A percentile compares a stretch with the other conserved stretches of the same genome.
phyloP scores from a whole-genome alignment of 192 early-diverging fungal species.

The Allomyces macrogynus region DNA sequence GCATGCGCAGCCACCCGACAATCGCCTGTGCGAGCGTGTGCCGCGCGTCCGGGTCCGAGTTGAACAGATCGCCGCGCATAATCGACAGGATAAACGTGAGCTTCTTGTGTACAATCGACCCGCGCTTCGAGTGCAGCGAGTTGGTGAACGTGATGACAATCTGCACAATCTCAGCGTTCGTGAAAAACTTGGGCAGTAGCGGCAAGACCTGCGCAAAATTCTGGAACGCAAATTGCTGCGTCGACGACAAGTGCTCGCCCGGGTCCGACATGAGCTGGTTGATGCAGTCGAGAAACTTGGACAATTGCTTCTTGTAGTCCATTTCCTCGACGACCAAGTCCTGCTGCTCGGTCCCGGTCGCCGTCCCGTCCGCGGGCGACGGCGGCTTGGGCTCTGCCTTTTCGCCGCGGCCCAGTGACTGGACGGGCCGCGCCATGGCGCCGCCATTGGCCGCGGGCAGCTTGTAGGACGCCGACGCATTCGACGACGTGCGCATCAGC shows the following conservation, averaged over 20 bases:
- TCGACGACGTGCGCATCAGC: too few relatives aligned
- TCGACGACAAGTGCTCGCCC: neutral
- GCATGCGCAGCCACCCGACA: constrained; percentile 14
- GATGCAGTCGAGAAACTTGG: neutral
- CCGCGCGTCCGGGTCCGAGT: constrained; percentile 10
- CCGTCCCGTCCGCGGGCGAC: neutral
- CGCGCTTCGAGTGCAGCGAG: constrained; percentile 9
- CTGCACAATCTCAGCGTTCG: constrained; percentile 9
- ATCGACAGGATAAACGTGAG: constrained; percentile 16
- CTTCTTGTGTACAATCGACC: constrained; percentile 8
- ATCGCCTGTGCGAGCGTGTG: constrained; percentile 10
- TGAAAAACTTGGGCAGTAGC: constrained; percentile 7
- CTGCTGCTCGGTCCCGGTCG: neutral
- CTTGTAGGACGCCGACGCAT: too few relatives aligned
- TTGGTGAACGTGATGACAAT: constrained; percentile 14
- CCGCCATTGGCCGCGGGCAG: too few relatives aligned
- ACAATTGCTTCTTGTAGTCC: neutral
- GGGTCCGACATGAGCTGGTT: neutral
- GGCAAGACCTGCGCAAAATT: constrained; percentile 18
- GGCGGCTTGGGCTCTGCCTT: too few relatives aligned
- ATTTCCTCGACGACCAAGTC: neutral
- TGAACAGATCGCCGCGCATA: constrained; percentile 15
- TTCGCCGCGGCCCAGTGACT: too few relatives aligned
- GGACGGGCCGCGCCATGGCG: too few relatives aligned
- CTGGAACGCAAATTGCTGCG: constrained; percentile 6